These are phyloP conservation scores for Chlamydomonas eustigma DNA, from an alignment of 139 green algal species.

Conservation along the genomic window DNA sequence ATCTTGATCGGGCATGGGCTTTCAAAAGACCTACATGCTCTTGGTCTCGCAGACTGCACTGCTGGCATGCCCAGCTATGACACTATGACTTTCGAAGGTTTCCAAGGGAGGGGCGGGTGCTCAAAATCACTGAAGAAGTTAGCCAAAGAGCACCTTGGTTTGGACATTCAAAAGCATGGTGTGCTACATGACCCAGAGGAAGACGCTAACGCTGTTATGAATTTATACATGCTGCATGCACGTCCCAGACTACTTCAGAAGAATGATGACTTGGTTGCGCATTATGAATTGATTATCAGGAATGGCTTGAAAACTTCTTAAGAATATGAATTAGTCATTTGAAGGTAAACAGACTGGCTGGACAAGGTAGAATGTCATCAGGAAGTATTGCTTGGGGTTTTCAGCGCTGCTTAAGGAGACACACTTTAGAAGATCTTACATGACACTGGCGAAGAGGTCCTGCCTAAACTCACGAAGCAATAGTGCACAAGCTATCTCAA, in stretches of 20 bases:
- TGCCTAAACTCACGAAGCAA: no score
- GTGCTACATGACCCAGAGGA: conserved; percentile 9
- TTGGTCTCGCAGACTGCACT: neutral
- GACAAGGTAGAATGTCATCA: no score
- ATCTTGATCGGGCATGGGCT: conserved; percentile 23
- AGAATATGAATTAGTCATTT: no score
- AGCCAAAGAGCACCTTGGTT: neutral
- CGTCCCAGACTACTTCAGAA: neutral
- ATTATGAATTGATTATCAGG: no score
- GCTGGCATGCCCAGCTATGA: conserved; percentile 5
- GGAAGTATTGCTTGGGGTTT: no score
- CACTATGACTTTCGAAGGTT: conserved; percentile 17
- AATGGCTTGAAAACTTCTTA: no score
- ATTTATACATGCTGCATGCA: conserved; percentile 5
- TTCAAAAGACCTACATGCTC: conserved; percentile 18
- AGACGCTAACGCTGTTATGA: conserved; percentile 2
- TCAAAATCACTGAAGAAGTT: conserved; percentile 4
- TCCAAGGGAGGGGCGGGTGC: conserved; percentile 9
- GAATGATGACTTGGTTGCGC: conserved; percentile 4
- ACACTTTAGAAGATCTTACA: no score
- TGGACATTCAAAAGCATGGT: neutral
- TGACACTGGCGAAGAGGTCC: no score
- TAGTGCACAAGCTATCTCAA: no score
- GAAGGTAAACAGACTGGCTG: no score
- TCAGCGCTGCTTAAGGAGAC: no score